Evolutionary conservation across 768 basidiomycete species (phyloP), one percentile per base, ranked within the genome.

Genomic region (Piloderma croceum): DNA sequence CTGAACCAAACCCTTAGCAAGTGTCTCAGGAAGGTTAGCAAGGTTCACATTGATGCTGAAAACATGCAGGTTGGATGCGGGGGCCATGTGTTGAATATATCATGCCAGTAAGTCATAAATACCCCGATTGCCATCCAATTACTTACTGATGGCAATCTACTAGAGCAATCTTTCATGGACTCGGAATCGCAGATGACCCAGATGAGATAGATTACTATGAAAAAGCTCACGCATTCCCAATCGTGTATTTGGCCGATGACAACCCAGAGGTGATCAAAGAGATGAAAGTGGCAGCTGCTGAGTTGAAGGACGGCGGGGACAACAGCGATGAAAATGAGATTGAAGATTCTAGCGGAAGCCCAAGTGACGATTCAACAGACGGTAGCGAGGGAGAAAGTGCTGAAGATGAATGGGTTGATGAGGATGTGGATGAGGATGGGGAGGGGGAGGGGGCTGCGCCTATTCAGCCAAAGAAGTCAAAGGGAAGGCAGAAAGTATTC

Each of bases 1-100:
- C 27, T 44, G 20, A 44, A 48, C 36, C 43, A 36, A 2, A 36
- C 39, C 7, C 5, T 48, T 25, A 15, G 34, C 13, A 29, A 29
- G 15, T 15, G 27, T 9, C 9, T 29, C 27, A 15, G 22, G n/a
- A 41, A 48, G 34, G 39, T 34, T 12, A 32, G 39, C 1, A 22
- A 41, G 17, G 5, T 36, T 33, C 41, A 48, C 23, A 48, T 11
- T 36, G 23, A 6, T 34, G 43, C 13, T 34, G 10, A 27, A 20
- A 42, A 48, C 19, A 37, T 48, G 7, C 39, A 42, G 20, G 39
- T 48, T 29, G 43, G 47, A 12, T 48, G 47, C 18, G 43, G 43
- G 12, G 43, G 38, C n/a, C 47, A 48, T 22, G 43, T 19, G 11
- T 44, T 31, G 12, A 39, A 48, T 23, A 22, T 48, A 17, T 21